Conservation (phyloP, 164 flowering plant genomes). For the Stephania cephalantha region DNA sequence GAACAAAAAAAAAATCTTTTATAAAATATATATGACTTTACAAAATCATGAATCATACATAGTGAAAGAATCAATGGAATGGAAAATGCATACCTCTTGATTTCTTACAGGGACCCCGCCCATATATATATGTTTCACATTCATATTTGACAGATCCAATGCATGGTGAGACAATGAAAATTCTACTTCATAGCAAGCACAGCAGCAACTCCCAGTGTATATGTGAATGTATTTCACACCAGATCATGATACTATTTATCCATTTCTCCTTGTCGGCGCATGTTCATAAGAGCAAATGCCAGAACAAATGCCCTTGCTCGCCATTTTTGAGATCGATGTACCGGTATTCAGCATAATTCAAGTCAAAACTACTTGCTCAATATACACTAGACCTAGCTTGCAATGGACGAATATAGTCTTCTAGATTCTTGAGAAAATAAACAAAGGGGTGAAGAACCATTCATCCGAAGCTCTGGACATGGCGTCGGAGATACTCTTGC, state of each 20-base stretch:
- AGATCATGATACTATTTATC: background rate
- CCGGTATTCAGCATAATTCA: background rate
- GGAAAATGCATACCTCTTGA: background rate
- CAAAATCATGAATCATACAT: background rate
- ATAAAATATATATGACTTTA: background rate
- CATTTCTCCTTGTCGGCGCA: background rate
- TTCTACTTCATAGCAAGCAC: background rate
- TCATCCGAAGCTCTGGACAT: constrained; percentile 60
- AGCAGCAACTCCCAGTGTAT: too few species aligned
- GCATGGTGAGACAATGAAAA: background rate
- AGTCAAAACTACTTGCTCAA: background rate
- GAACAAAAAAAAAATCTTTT: too few species aligned
- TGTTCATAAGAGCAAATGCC: background rate
- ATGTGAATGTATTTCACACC: background rate
- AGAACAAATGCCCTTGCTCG: background rate
- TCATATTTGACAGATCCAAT: background rate
- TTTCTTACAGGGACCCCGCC: background rate
- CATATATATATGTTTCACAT: background rate
- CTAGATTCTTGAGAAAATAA: constrained; percentile 8
- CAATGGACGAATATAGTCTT: background rate
- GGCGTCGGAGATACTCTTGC: constrained; percentile 51
- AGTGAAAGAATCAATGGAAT: background rate
- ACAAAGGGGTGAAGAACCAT: constrained; percentile 35
- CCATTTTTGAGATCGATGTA: background rate
- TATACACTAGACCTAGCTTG: background rate